These are phyloP conservation scores for Guadua angustifolia DNA, from an alignment of 176 grass and related monocot species.

Conservation along the genomic window DNA sequence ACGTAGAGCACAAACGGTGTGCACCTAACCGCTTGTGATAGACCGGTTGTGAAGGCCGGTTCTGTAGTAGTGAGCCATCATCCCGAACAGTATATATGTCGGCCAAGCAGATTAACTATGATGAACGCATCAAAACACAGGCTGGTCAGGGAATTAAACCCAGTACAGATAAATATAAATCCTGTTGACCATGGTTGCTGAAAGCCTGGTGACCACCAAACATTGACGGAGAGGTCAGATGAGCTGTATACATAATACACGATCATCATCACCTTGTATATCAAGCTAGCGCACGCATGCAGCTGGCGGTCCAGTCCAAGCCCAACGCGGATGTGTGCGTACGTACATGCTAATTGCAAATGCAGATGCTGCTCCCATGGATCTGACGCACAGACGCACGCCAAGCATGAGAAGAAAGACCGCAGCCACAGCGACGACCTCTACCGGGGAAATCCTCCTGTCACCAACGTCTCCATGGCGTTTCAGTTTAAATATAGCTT, in stretches of 20 bases:
- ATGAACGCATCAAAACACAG: neutral
- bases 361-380: constrained; percentile 2
- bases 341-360: neutral
- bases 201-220: constrained; percentile 3
- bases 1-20: too few relatives aligned
- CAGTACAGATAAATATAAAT: neutral
- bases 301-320: neutral
- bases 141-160: neutral
- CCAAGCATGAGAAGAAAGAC: neutral
- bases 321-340: neutral
- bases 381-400: neutral
- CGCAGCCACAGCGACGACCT: neutral
- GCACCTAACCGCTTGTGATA: too few relatives aligned
- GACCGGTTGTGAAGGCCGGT: too few relatives aligned
- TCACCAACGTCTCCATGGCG: neutral
- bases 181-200: constrained; percentile 18
- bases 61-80: too few relatives aligned
- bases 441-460: neutral
- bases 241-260: neutral
- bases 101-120: neutral
- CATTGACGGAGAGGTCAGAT: neutral
- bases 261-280: neutral
- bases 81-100: neutral
- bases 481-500: too few relatives aligned
- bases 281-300: neutral